Conservation (phyloP, 163 green algal species). For the Scenedesmus sp. region DNA sequence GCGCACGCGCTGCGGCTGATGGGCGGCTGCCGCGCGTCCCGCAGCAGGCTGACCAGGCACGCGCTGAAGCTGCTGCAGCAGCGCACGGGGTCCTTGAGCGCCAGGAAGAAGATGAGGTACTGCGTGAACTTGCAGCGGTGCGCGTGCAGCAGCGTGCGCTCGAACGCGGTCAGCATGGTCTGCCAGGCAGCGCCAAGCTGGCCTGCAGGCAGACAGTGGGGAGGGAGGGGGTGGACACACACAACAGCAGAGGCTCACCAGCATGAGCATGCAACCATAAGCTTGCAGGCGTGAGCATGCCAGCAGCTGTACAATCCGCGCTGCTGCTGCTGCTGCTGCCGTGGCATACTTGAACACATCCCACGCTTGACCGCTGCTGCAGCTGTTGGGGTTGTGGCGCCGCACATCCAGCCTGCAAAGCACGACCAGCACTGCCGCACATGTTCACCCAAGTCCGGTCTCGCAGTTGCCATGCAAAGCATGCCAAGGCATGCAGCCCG, state of each 20-base stretch:
- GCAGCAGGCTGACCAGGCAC: slow-evolving; percentile 71
- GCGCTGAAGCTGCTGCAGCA: slow-evolving; percentile 72
- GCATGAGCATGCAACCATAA: not conserved
- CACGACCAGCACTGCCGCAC: too few species aligned
- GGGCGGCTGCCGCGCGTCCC: slow-evolving; percentile 67
- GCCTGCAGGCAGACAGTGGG: slow-evolving; percentile 21
- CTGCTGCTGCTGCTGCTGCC: too few species aligned
- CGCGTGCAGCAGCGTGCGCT: slow-evolving; percentile 85
- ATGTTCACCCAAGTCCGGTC: too few species aligned
- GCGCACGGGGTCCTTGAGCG: slow-evolving; percentile 60
- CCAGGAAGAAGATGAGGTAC: slow-evolving; percentile 86
- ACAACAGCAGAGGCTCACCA: not conserved
- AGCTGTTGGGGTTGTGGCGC: too few species aligned
- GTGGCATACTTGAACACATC: too few species aligned
- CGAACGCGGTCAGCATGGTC: slow-evolving; percentile 82
- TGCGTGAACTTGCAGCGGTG: slow-evolving; percentile 95
- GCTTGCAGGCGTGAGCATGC: slow-evolving; percentile 79
- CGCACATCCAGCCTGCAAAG: too few species aligned
- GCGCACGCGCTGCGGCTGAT: slow-evolving; percentile 78
- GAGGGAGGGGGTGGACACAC: not conserved
- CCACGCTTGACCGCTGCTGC: too few species aligned
- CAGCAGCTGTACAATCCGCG: too few species aligned
- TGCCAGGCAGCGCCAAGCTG: slow-evolving; percentile 68
- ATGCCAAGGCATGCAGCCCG: not conserved
- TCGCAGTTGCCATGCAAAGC: too few species aligned